These are phyloP conservation scores for Entophlyctis luteolus DNA, from an alignment of 192 early-diverging fungal species.

Conservation along the genomic window DNA sequence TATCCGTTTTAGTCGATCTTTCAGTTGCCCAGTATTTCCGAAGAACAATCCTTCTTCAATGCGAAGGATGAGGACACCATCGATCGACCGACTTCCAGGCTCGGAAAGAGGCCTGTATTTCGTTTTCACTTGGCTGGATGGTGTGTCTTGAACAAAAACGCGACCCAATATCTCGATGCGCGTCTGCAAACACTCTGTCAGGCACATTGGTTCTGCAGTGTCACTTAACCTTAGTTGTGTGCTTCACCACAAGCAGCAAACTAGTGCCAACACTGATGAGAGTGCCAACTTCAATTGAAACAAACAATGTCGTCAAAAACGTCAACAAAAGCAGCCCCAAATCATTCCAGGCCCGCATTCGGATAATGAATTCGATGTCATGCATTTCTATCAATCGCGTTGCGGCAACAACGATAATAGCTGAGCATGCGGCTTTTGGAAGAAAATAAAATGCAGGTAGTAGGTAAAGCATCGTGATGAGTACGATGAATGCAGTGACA, in stretches of 20 bases:
- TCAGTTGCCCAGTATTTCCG: conserved; percentile 94
- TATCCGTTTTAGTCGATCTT: conserved; percentile 86
- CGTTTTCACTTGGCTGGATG: conserved; percentile 31
- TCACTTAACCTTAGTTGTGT: conserved; percentile 64
- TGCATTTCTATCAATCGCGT: conserved; percentile 50
- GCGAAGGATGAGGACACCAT: conserved; percentile 81
- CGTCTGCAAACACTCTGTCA: conserved; percentile 38
- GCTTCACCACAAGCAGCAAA: conserved; percentile 85
- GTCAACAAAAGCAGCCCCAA: conserved; percentile 78
- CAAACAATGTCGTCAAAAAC: conserved; percentile 82
- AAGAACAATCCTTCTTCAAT: conserved; percentile 94
- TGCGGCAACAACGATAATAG: conserved; percentile 54
- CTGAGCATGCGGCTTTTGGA: conserved; percentile 69
- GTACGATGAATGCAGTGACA: conserved; percentile 70
- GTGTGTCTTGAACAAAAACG: conserved; percentile 38
- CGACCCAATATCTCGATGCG: conserved; percentile 47
- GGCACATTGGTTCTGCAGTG: no score
- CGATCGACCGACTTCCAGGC: conserved; percentile 40
- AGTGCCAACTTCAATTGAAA: conserved; percentile 91
- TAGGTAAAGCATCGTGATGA: conserved; percentile 75
- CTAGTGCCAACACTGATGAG: conserved; percentile 83
- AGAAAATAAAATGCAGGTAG: conserved; percentile 81
- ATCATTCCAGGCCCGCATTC: conserved; percentile 62
- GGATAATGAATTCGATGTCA: conserved; percentile 49
- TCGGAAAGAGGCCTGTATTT: conserved; percentile 67